Evolutionary conservation across 2,329 filamentous ascomycete species (phyloP), one percentile per base, ranked within the genome.

Genomic region (Furcasterigmium furcatum): DNA sequence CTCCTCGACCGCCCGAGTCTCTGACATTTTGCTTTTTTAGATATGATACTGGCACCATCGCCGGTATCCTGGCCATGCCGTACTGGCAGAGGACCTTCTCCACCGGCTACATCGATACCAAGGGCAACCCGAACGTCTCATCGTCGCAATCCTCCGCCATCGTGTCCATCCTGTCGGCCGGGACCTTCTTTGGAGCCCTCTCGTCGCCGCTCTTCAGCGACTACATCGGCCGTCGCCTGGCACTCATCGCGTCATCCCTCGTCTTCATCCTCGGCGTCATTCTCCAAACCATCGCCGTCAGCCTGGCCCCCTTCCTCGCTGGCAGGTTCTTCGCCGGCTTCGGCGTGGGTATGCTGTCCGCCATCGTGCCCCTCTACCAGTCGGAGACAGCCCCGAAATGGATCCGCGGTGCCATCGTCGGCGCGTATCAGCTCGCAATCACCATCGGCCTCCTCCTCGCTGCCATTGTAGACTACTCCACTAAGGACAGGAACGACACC

Each of bases 121-220:
- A 64, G 0, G 72, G 73, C 9, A 54, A 71, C 6, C 65, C 58
- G 5, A 67, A 73, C 50, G 62, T 84, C 25, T 73, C 72, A 2
- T 69, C 84, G 1, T 67, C 71, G 2, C 73, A 81, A 52, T 72
- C 79, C 35, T 85, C 84, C 0, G 71, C 82, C 32, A 82, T 87
- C 48, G 85, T 88, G 24, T 88, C 86, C 6, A 89, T 90, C 53
- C 75, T 91, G 16, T 89, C 85, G 1, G 84, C 83, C 24, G 87
- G 87, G 46, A 90, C 87, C 25, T 91, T 91, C 66, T 84, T 90
- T 52, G 87, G 87, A 34, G 79, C 86, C 12, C 73, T 91, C 16
- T 65, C 61, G 8, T 81, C 79, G 0, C 78, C 80, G 9, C 72
- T 82, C 44, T 56, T 88, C 34, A 81, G 79, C 20, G 86, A 90